Evolutionary conservation across 2,329 filamentous ascomycete species (phyloP).

Genomic region (Hymenoscyphus fraxineus): DNA sequence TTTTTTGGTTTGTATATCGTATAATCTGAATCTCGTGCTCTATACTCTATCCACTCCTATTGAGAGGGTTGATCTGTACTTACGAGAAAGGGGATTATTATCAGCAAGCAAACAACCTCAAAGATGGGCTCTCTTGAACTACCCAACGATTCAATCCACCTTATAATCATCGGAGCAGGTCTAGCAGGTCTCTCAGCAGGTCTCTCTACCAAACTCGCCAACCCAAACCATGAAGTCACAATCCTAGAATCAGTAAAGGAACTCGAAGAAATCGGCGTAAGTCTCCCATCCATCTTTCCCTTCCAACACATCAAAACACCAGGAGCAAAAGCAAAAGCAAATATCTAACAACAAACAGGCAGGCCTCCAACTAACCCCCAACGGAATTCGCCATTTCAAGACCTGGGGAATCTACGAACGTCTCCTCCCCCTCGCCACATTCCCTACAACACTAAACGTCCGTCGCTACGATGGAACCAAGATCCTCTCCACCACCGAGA

Average conservation of each 20-base stretch:
- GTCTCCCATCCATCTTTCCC: background rate
- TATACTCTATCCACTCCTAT: too few species aligned
- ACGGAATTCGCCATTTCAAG: conserved; percentile 31
- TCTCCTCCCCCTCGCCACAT: conserved; percentile 30
- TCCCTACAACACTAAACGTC: conserved; percentile 47
- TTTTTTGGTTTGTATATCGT: too few species aligned
- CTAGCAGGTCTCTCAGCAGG: conserved; percentile 41
- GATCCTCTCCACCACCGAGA: conserved; percentile 27
- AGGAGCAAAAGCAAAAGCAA: background rate
- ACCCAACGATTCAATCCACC: conserved; percentile 7
- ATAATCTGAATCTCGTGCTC: too few species aligned
- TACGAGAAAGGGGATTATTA: too few species aligned
- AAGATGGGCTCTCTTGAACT: too few species aligned
- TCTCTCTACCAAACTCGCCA: conserved; percentile 36
- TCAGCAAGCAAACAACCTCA: too few species aligned
- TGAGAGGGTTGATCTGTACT: too few species aligned
- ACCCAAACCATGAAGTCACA: conserved; percentile 39
- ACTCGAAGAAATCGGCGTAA: conserved; percentile 39
- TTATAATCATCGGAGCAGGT: conserved; percentile 42
- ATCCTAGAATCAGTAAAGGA: conserved; percentile 42
- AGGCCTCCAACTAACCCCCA: conserved; percentile 32
- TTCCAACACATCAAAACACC: background rate
- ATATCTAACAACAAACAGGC: conserved; percentile 20
- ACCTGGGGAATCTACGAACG: conserved; percentile 28
- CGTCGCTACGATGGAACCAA: conserved; percentile 48